A percentile compares a stretch with the other conserved stretches of the same genome.
These are phyloP conservation scores for Nicotiana benthamiana DNA, from an alignment of 257 asterid genomes.

Conservation along the genomic window DNA sequence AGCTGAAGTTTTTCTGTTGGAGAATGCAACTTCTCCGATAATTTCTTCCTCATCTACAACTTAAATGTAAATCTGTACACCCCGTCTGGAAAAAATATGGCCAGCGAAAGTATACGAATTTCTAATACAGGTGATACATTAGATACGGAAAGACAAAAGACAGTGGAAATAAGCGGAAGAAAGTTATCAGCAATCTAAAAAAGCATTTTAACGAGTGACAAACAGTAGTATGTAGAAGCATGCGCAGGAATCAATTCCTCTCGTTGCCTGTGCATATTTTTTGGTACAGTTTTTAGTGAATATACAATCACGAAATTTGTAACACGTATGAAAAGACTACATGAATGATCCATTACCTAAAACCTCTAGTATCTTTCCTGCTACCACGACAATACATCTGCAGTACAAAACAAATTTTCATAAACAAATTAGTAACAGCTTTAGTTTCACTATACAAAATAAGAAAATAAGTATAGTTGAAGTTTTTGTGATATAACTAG, in stretches of 20 bases:
- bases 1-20: no score
- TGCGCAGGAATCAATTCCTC: neutral
- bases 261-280: neutral
- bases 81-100: no score
- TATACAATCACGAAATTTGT: neutral
- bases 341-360: slow-evolving; percentile 43
- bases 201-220: neutral
- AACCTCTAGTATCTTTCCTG: slow-evolving; percentile 80
- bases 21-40: no score
- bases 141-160: neutral
- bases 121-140: no score
- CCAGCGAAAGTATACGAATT: no score
- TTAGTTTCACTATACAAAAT: neutral
- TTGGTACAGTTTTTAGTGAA: neutral
- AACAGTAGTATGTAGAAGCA: neutral
- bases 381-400: slow-evolving; percentile 97
- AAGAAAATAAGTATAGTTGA: no score
- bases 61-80: no score
- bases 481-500: no score
- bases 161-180: neutral
- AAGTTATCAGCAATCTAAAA: neutral
- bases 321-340: neutral
- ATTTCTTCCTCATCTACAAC: no score
- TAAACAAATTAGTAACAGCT: slow-evolving; percentile 15
- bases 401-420: slow-evolving; percentile 15